Evolutionary conservation across 495 filamentous ascomycete species (phyloP).

Genomic region (Entonaema liquescens): DNA sequence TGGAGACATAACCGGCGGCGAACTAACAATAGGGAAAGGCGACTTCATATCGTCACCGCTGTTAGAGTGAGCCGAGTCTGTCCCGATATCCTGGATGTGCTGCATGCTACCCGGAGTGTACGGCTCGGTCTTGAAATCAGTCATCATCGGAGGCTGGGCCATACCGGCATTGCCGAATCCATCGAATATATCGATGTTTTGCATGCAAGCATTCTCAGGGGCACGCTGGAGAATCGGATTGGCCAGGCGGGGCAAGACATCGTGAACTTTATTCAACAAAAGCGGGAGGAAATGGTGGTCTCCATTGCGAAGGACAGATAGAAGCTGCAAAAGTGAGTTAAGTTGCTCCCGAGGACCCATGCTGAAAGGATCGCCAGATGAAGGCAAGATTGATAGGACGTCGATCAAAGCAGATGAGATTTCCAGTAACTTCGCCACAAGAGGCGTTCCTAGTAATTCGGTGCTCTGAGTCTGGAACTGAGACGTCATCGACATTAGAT

Average conservation of each 20-base stretch:
- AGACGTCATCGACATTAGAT: slow-evolving; percentile 70
- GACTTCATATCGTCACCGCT: slow-evolving; percentile 55
- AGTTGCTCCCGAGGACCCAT: slow-evolving; percentile 77
- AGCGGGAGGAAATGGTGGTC: slow-evolving; percentile 75
- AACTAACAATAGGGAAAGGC: slow-evolving; percentile 53
- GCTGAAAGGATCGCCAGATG: slow-evolving; percentile 66
- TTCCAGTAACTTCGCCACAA: slow-evolving; percentile 81
- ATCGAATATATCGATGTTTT: slow-evolving; percentile 65
- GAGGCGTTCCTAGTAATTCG: slow-evolving; percentile 37
- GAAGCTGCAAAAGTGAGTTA: slow-evolving; percentile 70
- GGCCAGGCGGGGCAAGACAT: slow-evolving; percentile 68
- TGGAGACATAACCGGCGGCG: slow-evolving; percentile 57
- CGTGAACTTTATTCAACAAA: slow-evolving; percentile 72
- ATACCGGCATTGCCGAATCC: slow-evolving; percentile 64
- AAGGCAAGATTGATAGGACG: slow-evolving; percentile 71
- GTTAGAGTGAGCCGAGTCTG: slow-evolving; percentile 50
- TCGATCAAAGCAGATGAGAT: slow-evolving; percentile 77
- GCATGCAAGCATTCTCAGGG: slow-evolving; percentile 55
- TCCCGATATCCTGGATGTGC: slow-evolving; percentile 53
- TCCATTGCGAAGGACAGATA: slow-evolving; percentile 74
- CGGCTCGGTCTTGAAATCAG: slow-evolving; percentile 45
- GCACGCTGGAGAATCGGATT: slow-evolving; percentile 64
- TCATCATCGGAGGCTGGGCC: slow-evolving; percentile 51
- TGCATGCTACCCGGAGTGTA: slow-evolving; percentile 46
- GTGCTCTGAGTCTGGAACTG: slow-evolving; percentile 60